Percentiles rank a stretch among this genome's conserved stretches.
Conservation (phyloP, 2,329 filamentous ascomycete genomes). For the Aulographum hederae region DNA sequence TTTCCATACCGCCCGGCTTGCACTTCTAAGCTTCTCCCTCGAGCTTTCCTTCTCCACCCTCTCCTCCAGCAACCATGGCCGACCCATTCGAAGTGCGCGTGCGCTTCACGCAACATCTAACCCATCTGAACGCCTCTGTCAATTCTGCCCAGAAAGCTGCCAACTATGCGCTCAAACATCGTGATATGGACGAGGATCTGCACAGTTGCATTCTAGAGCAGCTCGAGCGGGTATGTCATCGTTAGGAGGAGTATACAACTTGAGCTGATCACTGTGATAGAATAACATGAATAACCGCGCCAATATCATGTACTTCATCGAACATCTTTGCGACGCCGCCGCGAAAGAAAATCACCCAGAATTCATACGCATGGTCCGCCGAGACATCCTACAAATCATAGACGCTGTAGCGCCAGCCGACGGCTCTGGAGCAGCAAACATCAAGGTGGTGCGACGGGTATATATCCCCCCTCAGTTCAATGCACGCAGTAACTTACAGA, state of each 20-base stretch:
- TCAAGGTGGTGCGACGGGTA: conserved; percentile 78
- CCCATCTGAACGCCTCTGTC: conserved; percentile 79
- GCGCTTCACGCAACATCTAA: conserved; percentile 80
- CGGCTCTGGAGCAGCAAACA: conserved; percentile 77
- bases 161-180: conserved; percentile 84
- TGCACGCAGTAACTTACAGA: conserved; percentile 1
- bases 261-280: conserved; percentile 20
- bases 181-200: conserved; percentile 89
- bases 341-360: conserved; percentile 56
- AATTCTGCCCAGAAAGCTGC: conserved; percentile 83
- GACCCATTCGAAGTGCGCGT: conserved; percentile 98
- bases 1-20: neutral
- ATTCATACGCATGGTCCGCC: conserved; percentile 87
- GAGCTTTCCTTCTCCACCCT: neutral
- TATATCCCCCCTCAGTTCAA: conserved; percentile 10
- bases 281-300: conserved; percentile 94
- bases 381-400: conserved; percentile 79
- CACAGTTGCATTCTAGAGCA: conserved; percentile 96
- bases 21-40: neutral
- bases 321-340: conserved; percentile 79
- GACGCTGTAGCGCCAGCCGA: conserved; percentile 81
- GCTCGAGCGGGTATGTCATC: conserved; percentile 50
- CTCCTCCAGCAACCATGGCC: conserved; percentile 27
- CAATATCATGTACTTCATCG: conserved; percentile 99
- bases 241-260: neutral